Evolutionary conservation across 202 grass and related monocot species (phyloP).

Genomic region (Schoenoplectus triqueter): DNA sequence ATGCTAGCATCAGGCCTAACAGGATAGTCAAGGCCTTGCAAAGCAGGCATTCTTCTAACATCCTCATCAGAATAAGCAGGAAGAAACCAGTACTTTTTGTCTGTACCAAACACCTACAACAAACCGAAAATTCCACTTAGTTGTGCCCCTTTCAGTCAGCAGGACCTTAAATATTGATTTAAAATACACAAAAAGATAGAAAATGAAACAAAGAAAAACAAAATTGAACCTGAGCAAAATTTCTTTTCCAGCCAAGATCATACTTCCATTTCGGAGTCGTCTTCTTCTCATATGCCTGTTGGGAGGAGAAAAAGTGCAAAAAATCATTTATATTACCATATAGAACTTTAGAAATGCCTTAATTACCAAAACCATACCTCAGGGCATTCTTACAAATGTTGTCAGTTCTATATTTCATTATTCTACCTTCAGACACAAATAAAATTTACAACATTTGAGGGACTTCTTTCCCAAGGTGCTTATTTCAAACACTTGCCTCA

Average conservation of each 20-base stretch:
- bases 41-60: slow-evolving; percentile 61
- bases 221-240: slow-evolving; percentile 86
- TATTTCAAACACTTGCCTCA: slow-evolving; percentile 59
- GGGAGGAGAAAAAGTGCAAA: slow-evolving; percentile 8
- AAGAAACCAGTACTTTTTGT: slow-evolving; percentile 90
- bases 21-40: slow-evolving; percentile 90
- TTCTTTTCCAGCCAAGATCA: slow-evolving; percentile 86
- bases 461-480: slow-evolving; percentile 19
- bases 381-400: neutral
- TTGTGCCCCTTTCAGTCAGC: neutral
- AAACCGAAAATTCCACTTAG: slow-evolving; percentile 34
- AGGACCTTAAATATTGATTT: neutral
- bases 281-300: slow-evolving; percentile 92
- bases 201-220: slow-evolving; percentile 24
- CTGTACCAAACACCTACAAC: slow-evolving; percentile 83
- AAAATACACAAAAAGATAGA: slow-evolving; percentile 22
- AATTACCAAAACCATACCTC: neutral
- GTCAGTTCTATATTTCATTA: neutral
- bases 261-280: slow-evolving; percentile 86
- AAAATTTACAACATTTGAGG: neutral
- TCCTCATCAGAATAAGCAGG: slow-evolving; percentile 89
- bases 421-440: slow-evolving; percentile 1
- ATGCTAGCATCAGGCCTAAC: slow-evolving; percentile 63
- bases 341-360: neutral
- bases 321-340: slow-evolving; percentile 1